Evolutionary conservation across 148 eudicot species (phyloP).

Genomic region (Euryodendron excelsum): DNA sequence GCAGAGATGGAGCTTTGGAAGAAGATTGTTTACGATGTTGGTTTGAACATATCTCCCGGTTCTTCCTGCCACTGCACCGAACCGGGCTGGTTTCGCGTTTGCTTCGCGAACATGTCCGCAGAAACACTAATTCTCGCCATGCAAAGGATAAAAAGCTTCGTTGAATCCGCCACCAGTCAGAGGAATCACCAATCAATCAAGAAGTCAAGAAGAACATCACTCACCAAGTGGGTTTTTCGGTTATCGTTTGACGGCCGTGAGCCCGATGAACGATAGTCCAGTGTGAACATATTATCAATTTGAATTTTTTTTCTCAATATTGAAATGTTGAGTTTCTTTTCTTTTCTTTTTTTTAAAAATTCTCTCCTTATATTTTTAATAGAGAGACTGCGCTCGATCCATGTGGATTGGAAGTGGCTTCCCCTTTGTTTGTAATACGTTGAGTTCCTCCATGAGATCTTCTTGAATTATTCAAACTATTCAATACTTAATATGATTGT

Average conservation of each 20-base stretch:
- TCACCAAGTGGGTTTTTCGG: constrained; percentile 74
- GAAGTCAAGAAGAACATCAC: constrained; percentile 44
- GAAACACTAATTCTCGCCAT: constrained; percentile 52
- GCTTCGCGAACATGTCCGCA: constrained; percentile 69
- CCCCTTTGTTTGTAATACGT: constrained; percentile 11
- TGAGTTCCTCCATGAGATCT: constrained; percentile 20
- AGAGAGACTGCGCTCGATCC: constrained; percentile 71
- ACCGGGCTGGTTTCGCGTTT: constrained; percentile 84
- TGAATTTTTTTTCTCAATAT: constrained; percentile 30
- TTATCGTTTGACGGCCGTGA: constrained; percentile 59
- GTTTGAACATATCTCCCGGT: constrained; percentile 71
- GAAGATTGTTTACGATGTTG: constrained; percentile 54
- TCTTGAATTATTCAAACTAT: constrained; percentile 18
- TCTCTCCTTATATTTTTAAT: constrained; percentile 10
- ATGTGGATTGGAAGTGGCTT: constrained; percentile 78
- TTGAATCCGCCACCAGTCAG: constrained; percentile 22
- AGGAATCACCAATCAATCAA: constrained; percentile 27
- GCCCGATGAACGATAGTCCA: constrained; percentile 37
- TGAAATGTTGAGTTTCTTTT: constrained; percentile 22
- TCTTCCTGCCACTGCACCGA: constrained; percentile 74
- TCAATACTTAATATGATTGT: neutral
- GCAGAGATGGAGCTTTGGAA: constrained; percentile 76
- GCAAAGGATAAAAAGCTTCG: constrained; percentile 48
- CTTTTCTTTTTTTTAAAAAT: neutral
- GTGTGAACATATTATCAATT: constrained; percentile 4